These are phyloP conservation scores for Acer campestre DNA, from an alignment of 345 rosid species.

Conservation along the genomic window DNA sequence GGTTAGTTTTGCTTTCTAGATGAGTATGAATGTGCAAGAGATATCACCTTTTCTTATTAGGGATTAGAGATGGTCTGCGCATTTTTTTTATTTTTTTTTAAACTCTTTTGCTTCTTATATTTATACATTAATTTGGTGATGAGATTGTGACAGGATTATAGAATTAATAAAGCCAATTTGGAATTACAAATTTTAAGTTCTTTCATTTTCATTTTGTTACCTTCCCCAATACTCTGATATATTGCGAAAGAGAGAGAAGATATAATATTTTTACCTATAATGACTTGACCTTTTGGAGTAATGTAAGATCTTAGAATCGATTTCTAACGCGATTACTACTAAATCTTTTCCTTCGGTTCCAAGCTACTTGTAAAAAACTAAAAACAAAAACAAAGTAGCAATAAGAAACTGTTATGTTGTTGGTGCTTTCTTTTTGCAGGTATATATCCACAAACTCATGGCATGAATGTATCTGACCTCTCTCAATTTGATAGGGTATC, in stretches of 20 bases:
- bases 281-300: background rate
- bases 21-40: slow-evolving; percentile 1
- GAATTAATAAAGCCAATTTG: background rate
- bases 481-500: slow-evolving; percentile 8
- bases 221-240: background rate
- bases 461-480: background rate
- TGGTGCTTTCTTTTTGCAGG: background rate
- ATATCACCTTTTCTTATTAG: background rate
- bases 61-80: background rate
- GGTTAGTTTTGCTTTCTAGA: slow-evolving; percentile 2
- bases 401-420: background rate
- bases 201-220: background rate
- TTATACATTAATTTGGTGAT: background rate
- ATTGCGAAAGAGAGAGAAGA: background rate
- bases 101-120: background rate
- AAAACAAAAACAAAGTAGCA: background rate
- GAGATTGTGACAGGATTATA: background rate
- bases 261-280: background rate
- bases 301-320: background rate
- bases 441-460: background rate
- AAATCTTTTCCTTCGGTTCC: background rate
- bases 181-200: background rate
- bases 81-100: background rate
- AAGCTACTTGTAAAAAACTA: background rate
- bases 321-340: too few species aligned